Conservation (phyloP, 352 stramenopile species). For the Pythium scleroteichum region DNA sequence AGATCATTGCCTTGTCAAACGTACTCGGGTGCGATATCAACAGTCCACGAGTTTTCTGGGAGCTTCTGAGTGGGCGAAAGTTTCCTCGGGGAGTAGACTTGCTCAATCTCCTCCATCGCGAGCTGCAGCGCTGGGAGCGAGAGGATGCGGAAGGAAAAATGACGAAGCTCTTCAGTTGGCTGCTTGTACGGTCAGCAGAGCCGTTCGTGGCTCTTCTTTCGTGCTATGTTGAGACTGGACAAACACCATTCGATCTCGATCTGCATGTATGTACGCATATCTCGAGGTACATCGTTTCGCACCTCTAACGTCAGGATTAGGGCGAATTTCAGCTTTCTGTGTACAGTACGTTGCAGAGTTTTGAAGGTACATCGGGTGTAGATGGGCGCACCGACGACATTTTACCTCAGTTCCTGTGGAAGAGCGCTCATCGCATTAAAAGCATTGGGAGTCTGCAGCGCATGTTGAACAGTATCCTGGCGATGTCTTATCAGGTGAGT, state of each 20-base stretch:
- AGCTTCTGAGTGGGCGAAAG: conserved; percentile 25
- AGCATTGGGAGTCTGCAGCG: conserved; percentile 24
- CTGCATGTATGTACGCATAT: conserved; percentile 52
- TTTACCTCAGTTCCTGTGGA: conserved; percentile 11
- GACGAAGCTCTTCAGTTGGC: conserved; percentile 44
- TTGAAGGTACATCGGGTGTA: background rate
- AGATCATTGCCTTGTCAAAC: conserved; percentile 5
- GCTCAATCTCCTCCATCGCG: conserved; percentile 47
- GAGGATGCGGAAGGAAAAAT: conserved; percentile 39
- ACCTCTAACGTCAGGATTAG: conserved; percentile 7
- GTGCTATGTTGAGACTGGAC: conserved; percentile 45
- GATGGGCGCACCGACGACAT: background rate
- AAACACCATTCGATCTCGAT: conserved; percentile 47
- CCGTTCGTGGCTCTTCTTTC: conserved; percentile 59
- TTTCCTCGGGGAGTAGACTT: conserved; percentile 56
- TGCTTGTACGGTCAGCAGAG: conserved; percentile 52
- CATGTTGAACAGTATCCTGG: conserved; percentile 22
- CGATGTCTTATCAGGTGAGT: conserved; percentile 18
- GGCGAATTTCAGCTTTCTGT: conserved; percentile 28
- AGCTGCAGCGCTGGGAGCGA: conserved; percentile 35
- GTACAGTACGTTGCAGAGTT: conserved; percentile 17
- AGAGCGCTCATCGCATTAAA: background rate
- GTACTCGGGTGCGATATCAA: background rate
- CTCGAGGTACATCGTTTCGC: background rate
- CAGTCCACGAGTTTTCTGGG: conserved; percentile 6